phyloP scores from a whole-genome alignment of 2,329 filamentous ascomycete genomes.

The Cytospora schulzeri region DNA sequence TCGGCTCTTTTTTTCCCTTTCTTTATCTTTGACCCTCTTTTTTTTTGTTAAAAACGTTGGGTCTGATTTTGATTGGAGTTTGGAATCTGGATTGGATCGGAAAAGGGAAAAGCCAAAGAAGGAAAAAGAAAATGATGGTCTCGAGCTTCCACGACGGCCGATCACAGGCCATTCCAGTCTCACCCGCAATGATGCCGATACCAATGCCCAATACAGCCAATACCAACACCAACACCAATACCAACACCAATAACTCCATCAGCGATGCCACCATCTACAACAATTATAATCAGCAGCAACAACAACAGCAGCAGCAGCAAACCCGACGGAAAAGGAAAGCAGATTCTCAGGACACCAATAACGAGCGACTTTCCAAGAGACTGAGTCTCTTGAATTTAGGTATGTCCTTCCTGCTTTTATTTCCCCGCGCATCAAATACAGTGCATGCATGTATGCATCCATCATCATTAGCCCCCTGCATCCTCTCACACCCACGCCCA shows the following conservation, averaged over 20 bases:
- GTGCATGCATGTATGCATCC: background rate
- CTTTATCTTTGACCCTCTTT: slow-evolving; percentile 4
- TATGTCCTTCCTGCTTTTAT: slow-evolving; percentile 45
- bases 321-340: slow-evolving; percentile 61
- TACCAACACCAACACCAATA: slow-evolving; percentile 8
- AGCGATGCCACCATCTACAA: slow-evolving; percentile 5
- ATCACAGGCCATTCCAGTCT: slow-evolving; percentile 17
- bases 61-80: slow-evolving; percentile 16
- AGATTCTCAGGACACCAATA: slow-evolving; percentile 53
- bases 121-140: slow-evolving; percentile 23
- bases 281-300: slow-evolving; percentile 18
- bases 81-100: background rate
- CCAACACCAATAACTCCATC: slow-evolving; percentile 1
- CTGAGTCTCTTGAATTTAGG: slow-evolving; percentile 81
- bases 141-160: slow-evolving; percentile 21
- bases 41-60: background rate
- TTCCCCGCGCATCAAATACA: slow-evolving; percentile 11
- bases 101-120: background rate
- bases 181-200: slow-evolving; percentile 15
- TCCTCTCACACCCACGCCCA: background rate
- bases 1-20: background rate
- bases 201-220: slow-evolving; percentile 22
- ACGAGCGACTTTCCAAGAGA: slow-evolving; percentile 80
- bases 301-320: slow-evolving; percentile 23
- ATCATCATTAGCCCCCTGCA: background rate